phyloP scores from a whole-genome alignment of 805 yeast genomes.

The Yamadazyma endophytica region DNA sequence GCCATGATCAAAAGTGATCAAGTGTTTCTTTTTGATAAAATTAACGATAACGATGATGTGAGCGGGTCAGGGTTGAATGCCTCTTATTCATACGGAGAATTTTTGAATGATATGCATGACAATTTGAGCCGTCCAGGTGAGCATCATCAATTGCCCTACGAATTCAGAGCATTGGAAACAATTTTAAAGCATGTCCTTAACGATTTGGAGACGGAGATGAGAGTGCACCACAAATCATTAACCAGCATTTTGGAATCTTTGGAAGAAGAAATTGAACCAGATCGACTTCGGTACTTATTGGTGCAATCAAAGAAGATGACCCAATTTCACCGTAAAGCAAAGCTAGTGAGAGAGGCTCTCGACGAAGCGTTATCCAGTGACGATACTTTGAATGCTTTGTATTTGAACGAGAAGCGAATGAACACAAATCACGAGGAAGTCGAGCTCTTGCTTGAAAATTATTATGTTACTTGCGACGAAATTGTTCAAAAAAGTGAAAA shows the following conservation, averaged over 20 bases:
- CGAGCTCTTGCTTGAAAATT: conserved; percentile 85
- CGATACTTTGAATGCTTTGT: conserved; percentile 78
- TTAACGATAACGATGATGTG: too few species aligned
- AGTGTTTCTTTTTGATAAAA: conserved; percentile 42
- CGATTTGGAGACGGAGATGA: conserved; percentile 81
- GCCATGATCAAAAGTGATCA: conserved; percentile 51
- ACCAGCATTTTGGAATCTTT: conserved; percentile 69
- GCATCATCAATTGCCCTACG: conserved; percentile 63
- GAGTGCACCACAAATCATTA: conserved; percentile 73
- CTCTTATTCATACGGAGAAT: conserved; percentile 40
- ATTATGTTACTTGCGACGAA: conserved; percentile 87
- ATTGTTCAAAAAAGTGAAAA: conserved; percentile 86
- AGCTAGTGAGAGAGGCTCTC: conserved; percentile 74
- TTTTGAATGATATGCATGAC: conserved; percentile 38
- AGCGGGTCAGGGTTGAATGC: conserved; percentile 41
- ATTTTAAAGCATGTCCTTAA: conserved; percentile 76
- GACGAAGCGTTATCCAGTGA: conserved; percentile 86
- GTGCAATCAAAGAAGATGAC: conserved; percentile 82
- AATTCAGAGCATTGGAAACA: conserved; percentile 85
- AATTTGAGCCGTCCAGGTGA: conserved; percentile 31
- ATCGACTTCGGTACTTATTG: conserved; percentile 70
- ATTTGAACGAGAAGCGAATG: conserved; percentile 58
- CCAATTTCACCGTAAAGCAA: conserved; percentile 80
- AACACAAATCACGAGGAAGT: conserved; percentile 78
- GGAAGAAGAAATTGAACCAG: conserved; percentile 78